phyloP scores from a whole-genome alignment of 345 rosid genomes.

The Syzygium jambos region DNA sequence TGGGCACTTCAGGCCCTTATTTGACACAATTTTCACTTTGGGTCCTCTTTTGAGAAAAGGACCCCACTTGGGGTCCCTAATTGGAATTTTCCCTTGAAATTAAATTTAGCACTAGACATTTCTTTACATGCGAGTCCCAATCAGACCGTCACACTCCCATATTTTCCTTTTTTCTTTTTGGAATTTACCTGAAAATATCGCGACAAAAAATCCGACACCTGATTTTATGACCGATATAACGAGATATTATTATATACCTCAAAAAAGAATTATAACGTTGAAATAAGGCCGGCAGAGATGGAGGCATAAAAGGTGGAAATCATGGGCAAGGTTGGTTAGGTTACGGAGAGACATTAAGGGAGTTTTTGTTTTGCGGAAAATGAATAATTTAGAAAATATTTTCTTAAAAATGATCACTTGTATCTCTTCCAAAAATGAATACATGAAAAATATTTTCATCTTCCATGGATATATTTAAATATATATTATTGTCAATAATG shows the following conservation, averaged over 20 bases:
- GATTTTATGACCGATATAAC: not conserved
- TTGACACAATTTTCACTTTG: too few species aligned
- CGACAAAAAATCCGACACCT: not conserved
- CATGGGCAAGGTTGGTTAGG: not conserved
- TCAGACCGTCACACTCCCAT: not conserved
- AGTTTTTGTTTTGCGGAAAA: too few species aligned
- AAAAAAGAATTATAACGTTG: not conserved
- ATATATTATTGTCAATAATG: too few species aligned
- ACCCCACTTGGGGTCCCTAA: too few species aligned
- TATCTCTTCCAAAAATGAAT: too few species aligned
- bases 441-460: too few species aligned
- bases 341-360: not conserved
- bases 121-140: not conserved
- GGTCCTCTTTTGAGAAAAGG: too few species aligned
- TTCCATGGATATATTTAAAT: too few species aligned
- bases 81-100: too few species aligned
- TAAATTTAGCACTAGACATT: not conserved
- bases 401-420: too few species aligned
- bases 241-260: not conserved
- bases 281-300: not conserved
- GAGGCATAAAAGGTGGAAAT: not conserved
- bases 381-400: too few species aligned
- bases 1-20: too few species aligned
- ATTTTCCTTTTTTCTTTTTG: fast-evolving
- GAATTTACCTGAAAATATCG: not conserved